Percentiles rank a stretch among this genome's conserved stretches.
These are phyloP conservation scores for Cystofilobasidium capitatum DNA, from an alignment of 768 basidiomycete genomes.

Conservation along the genomic window DNA sequence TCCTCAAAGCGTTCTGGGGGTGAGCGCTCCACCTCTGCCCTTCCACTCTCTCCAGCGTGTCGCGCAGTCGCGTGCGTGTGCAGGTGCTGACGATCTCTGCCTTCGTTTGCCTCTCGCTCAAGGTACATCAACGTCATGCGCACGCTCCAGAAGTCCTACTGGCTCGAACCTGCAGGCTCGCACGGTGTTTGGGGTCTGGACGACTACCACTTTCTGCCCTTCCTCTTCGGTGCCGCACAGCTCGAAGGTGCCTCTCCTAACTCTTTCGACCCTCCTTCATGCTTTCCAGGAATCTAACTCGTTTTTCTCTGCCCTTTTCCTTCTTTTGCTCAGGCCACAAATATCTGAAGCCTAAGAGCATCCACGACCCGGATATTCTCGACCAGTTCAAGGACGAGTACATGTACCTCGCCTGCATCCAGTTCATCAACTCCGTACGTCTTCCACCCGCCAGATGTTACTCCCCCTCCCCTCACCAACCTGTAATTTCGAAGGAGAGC, in stretches of 20 bases:
- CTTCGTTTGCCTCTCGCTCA: background rate
- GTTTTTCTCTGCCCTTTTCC: background rate
- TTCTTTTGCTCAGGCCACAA: constrained; percentile 56
- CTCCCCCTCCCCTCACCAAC: background rate
- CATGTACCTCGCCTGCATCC: constrained; percentile 94
- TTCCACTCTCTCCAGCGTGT: background rate
- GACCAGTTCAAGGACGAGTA: constrained; percentile 86
- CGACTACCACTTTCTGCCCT: constrained; percentile 82
- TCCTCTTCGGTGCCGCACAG: constrained; percentile 43
- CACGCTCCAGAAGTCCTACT: constrained; percentile 79
- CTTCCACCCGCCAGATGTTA: background rate
- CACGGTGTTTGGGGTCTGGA: constrained; percentile 91
- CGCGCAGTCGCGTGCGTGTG: background rate
- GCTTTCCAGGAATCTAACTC: background rate
- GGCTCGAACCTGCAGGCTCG: constrained; percentile 97
- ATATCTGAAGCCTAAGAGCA: constrained; percentile 79
- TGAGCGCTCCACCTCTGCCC: too few species aligned
- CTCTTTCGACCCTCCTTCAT: background rate
- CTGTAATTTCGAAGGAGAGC: too few species aligned
- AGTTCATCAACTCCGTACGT: constrained; percentile 84
- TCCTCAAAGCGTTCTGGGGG: constrained; percentile 83
- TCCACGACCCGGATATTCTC: constrained; percentile 81
- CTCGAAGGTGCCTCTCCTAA: constrained; percentile 2
- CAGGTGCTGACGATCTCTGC: constrained; percentile 33
- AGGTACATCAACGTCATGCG: constrained; percentile 47